Evolutionary conservation across 2,329 filamentous ascomycete genomes (phyloP).

Genomic region (Zymoseptoria pseudotritici): DNA sequence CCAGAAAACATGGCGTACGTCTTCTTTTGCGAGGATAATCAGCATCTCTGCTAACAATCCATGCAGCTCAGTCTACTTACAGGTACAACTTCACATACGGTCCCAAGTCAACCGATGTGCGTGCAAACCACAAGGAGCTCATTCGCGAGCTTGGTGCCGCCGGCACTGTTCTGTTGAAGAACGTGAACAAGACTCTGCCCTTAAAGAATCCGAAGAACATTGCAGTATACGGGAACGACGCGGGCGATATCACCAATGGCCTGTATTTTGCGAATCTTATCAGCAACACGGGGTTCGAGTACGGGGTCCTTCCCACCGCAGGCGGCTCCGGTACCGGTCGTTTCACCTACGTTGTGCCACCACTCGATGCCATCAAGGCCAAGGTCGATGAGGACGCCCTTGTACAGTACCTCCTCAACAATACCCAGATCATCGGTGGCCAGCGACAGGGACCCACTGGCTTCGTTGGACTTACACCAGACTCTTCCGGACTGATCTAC

Average conservation of each 20-base stretch:
- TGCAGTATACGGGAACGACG: slow-evolving; percentile 45
- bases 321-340: slow-evolving; percentile 37
- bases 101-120: slow-evolving; percentile 31
- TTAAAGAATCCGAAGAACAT: slow-evolving; percentile 46
- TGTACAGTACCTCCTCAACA: slow-evolving; percentile 42
- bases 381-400: slow-evolving; percentile 28
- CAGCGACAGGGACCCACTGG: neutral
- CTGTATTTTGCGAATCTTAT: slow-evolving; percentile 28
- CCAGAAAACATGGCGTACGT: slow-evolving; percentile 8
- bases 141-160: slow-evolving; percentile 38
- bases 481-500: slow-evolving; percentile 21
- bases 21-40: slow-evolving; percentile 32
- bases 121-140: slow-evolving; percentile 28
- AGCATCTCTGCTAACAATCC: slow-evolving; percentile 11
- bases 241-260: slow-evolving; percentile 44
- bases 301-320: slow-evolving; percentile 39
- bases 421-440: slow-evolving; percentile 28
- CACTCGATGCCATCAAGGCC: slow-evolving; percentile 37
- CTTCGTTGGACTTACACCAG: neutral
- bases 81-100: slow-evolving; percentile 30
- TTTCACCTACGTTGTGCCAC: slow-evolving; percentile 34
- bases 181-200: slow-evolving; percentile 43
- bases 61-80: slow-evolving; percentile 43
- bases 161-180: slow-evolving; percentile 43
- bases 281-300: slow-evolving; percentile 28